These are phyloP conservation scores for Hygrophorus russula DNA, from an alignment of 768 basidiomycete species.

Conservation along the genomic window DNA sequence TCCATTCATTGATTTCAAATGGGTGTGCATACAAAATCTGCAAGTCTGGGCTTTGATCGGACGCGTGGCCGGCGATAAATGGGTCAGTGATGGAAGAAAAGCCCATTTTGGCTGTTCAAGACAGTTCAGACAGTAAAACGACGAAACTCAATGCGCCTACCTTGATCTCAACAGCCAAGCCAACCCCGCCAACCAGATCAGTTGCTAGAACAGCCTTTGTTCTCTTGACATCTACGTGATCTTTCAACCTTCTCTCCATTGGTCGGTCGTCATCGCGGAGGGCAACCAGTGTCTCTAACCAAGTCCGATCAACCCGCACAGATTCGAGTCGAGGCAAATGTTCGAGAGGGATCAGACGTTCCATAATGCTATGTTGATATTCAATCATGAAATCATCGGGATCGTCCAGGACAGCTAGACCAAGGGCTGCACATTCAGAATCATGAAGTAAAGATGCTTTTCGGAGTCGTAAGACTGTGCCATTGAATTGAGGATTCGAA, in stretches of 20 bases:
- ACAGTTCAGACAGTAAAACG: conserved; percentile 1
- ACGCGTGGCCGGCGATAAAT: conserved; percentile 50
- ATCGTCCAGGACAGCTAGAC: conserved; percentile 13
- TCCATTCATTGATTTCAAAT: conserved; percentile 33
- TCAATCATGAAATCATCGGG: conserved; percentile 28
- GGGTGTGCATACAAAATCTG: conserved; percentile 85
- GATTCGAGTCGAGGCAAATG: conserved; percentile 48
- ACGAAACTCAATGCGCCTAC: conserved; percentile 26
- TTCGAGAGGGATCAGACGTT: conserved; percentile 46
- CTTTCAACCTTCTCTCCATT: conserved; percentile 36
- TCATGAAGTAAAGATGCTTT: conserved; percentile 30
- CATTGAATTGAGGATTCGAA: conserved; percentile 35
- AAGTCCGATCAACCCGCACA: conserved; percentile 36
- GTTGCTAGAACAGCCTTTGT: conserved; percentile 64
- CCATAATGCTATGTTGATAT: conserved; percentile 58
- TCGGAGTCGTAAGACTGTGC: conserved; percentile 66
- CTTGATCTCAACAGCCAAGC: conserved; percentile 85
- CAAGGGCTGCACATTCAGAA: background rate
- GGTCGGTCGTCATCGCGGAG: conserved; percentile 45
- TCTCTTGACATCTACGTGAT: conserved; percentile 44
- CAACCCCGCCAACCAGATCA: conserved; percentile 59
- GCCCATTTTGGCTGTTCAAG: conserved; percentile 87
- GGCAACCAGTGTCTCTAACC: conserved; percentile 47
- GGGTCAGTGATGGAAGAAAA: conserved; percentile 58
- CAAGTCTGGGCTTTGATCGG: conserved; percentile 61